Conservation (phyloP, 345 rosid species). For the sweet orange (Citrus sinensis) region DNA sequence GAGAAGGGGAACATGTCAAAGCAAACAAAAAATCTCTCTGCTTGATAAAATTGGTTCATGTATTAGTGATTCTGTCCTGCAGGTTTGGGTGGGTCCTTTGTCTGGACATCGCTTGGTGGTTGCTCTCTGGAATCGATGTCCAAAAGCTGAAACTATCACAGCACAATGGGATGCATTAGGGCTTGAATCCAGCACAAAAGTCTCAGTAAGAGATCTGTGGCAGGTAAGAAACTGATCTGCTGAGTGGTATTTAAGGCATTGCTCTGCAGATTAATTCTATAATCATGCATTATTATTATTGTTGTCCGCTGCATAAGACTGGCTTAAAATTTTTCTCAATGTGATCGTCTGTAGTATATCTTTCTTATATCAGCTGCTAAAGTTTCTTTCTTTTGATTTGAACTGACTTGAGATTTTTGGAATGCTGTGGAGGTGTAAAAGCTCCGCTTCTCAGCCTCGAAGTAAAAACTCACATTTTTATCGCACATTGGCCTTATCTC, state of each 20-base stretch:
- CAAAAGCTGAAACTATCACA: slow-evolving; percentile 54
- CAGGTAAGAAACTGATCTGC: slow-evolving; percentile 41
- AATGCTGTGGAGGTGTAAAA: background rate
- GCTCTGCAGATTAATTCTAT: background rate
- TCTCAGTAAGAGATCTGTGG: slow-evolving; percentile 84
- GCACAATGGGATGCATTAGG: slow-evolving; percentile 73
- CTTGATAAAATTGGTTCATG: background rate
- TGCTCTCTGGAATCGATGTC: slow-evolving; percentile 90
- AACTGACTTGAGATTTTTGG: background rate
- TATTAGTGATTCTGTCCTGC: slow-evolving; percentile 8
- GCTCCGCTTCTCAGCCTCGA: background rate
- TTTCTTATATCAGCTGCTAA: background rate
- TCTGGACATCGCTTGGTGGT: slow-evolving; percentile 66
- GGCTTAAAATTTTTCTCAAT: background rate
- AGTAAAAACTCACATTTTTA: background rate
- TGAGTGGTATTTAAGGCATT: background rate
- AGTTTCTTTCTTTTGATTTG: background rate
- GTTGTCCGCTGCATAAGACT: background rate
- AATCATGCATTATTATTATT: background rate
- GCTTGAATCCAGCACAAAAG: slow-evolving; percentile 62
- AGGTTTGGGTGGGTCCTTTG: slow-evolving; percentile 99
- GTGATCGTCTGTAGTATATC: background rate
- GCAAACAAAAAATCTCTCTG: background rate
- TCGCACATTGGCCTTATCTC: background rate
- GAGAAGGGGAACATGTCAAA: background rate